Evolutionary conservation across 2,329 filamentous ascomycete species (phyloP).

Genomic region (Pseudocercospora fuligena): DNA sequence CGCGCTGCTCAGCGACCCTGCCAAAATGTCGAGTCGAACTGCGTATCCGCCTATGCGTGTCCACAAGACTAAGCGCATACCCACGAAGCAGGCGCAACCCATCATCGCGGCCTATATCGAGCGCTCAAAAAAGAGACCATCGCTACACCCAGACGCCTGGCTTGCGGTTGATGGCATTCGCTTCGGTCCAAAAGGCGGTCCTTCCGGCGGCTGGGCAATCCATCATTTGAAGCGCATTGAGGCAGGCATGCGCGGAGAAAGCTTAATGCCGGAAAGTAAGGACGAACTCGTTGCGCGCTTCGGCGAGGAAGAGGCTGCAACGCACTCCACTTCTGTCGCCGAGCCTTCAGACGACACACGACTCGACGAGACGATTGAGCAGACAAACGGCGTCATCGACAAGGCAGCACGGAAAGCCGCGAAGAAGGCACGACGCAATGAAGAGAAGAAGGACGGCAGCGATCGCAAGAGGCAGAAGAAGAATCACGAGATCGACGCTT

Average conservation of each 20-base stretch:
- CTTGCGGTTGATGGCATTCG: slow-evolving; percentile 49
- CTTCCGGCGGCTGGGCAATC: slow-evolving; percentile 54
- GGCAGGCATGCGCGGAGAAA: slow-evolving; percentile 58
- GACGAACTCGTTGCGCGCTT: slow-evolving; percentile 46
- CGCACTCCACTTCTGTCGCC: slow-evolving; percentile 17
- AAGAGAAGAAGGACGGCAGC: slow-evolving; percentile 24
- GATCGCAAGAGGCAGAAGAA: slow-evolving; percentile 24
- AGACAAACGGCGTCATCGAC: slow-evolving; percentile 18
- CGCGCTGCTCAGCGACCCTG: too few species aligned
- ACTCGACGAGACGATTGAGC: slow-evolving; percentile 30
- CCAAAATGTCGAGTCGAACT: not conserved
- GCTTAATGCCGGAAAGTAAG: slow-evolving; percentile 48
- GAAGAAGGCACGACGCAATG: slow-evolving; percentile 22
- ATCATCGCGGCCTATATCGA: slow-evolving; percentile 47
- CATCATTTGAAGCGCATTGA: slow-evolving; percentile 60
- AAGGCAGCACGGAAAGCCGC: slow-evolving; percentile 23
- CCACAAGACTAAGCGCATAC: slow-evolving; percentile 6
- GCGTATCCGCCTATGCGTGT: slow-evolving; percentile 21
- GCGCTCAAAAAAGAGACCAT: slow-evolving; percentile 46
- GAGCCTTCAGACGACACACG: slow-evolving; percentile 26
- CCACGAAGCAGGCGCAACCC: slow-evolving; percentile 19
- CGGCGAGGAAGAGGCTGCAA: slow-evolving; percentile 36
- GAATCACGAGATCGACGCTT: slow-evolving; percentile 35
- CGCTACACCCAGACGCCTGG: slow-evolving; percentile 55
- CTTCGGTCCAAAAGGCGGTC: slow-evolving; percentile 49